Conservation (phyloP, 257 asterid genomes). For the Capsicum baccatum region DNA sequence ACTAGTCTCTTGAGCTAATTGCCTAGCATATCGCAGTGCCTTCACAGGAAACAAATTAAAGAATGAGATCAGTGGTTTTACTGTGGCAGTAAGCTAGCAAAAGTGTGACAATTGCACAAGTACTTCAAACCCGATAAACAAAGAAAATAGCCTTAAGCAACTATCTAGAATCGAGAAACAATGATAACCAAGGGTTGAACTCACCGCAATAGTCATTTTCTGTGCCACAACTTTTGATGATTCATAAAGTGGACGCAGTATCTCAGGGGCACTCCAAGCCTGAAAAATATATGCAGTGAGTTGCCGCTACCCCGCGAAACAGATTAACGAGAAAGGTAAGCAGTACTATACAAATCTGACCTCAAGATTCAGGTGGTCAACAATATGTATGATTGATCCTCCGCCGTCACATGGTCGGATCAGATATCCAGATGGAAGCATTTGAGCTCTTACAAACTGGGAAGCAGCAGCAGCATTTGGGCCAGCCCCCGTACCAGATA, state of each 20-base stretch:
- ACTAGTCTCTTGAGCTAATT: conserved; percentile 91
- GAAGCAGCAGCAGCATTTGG: conserved; percentile 74
- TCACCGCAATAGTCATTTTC: conserved; percentile 86
- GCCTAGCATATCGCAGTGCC: conserved; percentile 67
- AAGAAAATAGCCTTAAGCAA: background rate
- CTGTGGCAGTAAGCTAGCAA: background rate
- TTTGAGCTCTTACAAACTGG: conserved; percentile 87
- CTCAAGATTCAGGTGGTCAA: conserved; percentile 90
- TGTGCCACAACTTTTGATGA: conserved; percentile 89
- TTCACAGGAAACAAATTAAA: conserved; percentile 27
- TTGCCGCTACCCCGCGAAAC: background rate
- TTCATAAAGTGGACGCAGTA: conserved; percentile 92
- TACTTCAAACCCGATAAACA: background rate
- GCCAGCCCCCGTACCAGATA: conserved; percentile 92
- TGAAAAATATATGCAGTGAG: conserved; percentile 35
- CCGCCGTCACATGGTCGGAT: conserved; percentile 96
- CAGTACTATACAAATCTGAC: conserved; percentile 35
- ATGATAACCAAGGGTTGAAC: conserved; percentile 30
- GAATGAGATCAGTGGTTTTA: background rate
- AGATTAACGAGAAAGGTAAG: background rate
- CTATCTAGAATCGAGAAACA: background rate
- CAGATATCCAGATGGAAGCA: conserved; percentile 91
- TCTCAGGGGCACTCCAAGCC: conserved; percentile 99
- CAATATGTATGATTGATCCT: conserved; percentile 95
- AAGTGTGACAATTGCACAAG: background rate